Percentiles rank a stretch among this genome's conserved stretches.
Evolutionary conservation across 2,329 filamentous ascomycete species (phyloP).

Genomic region (Bipolaris cookei): DNA sequence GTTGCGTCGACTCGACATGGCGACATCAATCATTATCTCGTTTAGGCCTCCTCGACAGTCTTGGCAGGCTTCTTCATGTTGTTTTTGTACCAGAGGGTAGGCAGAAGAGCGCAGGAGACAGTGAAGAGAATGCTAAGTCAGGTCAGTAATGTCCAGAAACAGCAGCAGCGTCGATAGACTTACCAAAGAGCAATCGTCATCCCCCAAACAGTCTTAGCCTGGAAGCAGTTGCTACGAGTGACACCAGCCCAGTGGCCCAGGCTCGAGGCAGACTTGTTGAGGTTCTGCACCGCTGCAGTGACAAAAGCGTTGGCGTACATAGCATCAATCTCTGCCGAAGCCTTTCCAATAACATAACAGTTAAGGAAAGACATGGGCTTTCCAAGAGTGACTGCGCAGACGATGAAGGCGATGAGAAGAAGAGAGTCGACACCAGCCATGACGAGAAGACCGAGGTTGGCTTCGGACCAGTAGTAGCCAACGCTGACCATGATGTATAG

Average conservation of each 20-base stretch:
- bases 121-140: slow-evolving; percentile 53
- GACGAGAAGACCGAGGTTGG: slow-evolving; percentile 76
- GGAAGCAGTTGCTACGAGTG: slow-evolving; percentile 70
- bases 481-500: slow-evolving; percentile 75
- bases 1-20: background rate
- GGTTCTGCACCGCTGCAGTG: slow-evolving; percentile 58
- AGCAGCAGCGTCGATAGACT: slow-evolving; percentile 33
- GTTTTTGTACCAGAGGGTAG: slow-evolving; percentile 58
- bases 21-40: background rate
- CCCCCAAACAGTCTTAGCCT: slow-evolving; percentile 89
- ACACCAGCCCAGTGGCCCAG: slow-evolving; percentile 65
- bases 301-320: slow-evolving; percentile 61
- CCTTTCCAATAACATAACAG: slow-evolving; percentile 65
- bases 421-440: slow-evolving; percentile 70
- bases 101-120: slow-evolving; percentile 53
- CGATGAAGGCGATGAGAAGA: slow-evolving; percentile 77
- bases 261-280: slow-evolving; percentile 58
- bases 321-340: slow-evolving; percentile 53
- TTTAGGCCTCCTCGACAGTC: slow-evolving; percentile 41
- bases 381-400: slow-evolving; percentile 78
- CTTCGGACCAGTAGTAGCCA: slow-evolving; percentile 80
- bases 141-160: slow-evolving; percentile 14
- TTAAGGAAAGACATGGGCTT: slow-evolving; percentile 79
- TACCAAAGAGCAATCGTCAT: slow-evolving; percentile 77
- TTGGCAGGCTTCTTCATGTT: slow-evolving; percentile 51